phyloP scores from a whole-genome alignment of 2,329 filamentous ascomycete species.

The Ambrosiella xylebori region DNA sequence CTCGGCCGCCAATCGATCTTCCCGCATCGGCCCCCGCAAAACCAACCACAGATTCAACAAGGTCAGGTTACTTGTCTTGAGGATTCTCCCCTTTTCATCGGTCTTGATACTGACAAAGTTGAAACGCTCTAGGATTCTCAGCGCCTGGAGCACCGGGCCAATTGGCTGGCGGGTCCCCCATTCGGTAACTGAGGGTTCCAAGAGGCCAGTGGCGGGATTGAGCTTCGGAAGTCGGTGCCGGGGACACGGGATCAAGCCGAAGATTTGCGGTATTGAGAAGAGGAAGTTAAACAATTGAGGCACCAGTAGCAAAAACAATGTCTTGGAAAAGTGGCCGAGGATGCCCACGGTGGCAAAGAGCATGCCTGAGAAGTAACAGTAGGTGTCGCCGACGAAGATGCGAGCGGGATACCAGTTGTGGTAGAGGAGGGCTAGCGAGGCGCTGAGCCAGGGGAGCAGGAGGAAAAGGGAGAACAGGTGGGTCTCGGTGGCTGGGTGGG shows the following conservation, averaged over 20 bases:
- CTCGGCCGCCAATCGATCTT: slow-evolving; percentile 67
- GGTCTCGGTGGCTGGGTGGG: slow-evolving; percentile 85
- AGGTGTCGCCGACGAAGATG: slow-evolving; percentile 95
- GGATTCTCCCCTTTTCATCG: slow-evolving; percentile 51
- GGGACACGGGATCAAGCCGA: slow-evolving; percentile 77
- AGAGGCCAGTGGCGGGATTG: slow-evolving; percentile 65
- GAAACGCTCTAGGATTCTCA: slow-evolving; percentile 54
- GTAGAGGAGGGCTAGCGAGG: slow-evolving; percentile 66
- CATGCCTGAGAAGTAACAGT: slow-evolving; percentile 99
- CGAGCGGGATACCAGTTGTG: slow-evolving; percentile 95
- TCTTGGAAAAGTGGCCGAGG: slow-evolving; percentile 95
- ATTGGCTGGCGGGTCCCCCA: slow-evolving; percentile 57
- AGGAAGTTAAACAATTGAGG: slow-evolving; percentile 95
- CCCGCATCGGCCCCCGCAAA: slow-evolving; percentile 79
- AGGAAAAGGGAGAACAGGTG: slow-evolving; percentile 94
- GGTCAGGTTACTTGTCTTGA: slow-evolving; percentile 77
- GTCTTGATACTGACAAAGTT: slow-evolving; percentile 50
- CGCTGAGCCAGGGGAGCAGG: slow-evolving; percentile 82
- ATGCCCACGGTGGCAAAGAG: slow-evolving; percentile 96
- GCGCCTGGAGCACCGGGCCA: slow-evolving; percentile 38
- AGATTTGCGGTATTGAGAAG: slow-evolving; percentile 84
- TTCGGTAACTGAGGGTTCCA: slow-evolving; percentile 72
- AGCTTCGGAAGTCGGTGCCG: slow-evolving; percentile 81
- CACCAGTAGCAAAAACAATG: slow-evolving; percentile 71
- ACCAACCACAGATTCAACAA: slow-evolving; percentile 92